A percentile compares a stretch with the other conserved stretches of the same genome.
Conservation (phyloP, 257 asterid species). For the Scutellaria barbata region DNA sequence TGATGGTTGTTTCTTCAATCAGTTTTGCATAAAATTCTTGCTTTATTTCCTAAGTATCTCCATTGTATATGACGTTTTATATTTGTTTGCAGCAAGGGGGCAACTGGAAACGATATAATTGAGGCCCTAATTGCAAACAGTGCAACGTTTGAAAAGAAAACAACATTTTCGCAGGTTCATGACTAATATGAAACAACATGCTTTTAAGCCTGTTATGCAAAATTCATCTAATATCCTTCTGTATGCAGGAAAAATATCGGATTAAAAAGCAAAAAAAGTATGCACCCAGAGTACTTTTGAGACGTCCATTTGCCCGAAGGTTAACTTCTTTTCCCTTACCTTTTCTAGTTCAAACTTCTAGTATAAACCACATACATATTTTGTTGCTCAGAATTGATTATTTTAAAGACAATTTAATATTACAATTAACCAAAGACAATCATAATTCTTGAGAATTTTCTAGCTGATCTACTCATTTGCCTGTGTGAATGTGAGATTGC, state of each 20-base stretch:
- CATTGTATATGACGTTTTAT: conserved; percentile 24
- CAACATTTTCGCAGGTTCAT: conserved; percentile 88
- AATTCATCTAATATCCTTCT: conserved; percentile 32
- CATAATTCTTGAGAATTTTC: not conserved
- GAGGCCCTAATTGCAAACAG: conserved; percentile 92
- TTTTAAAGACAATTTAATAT: not conserved
- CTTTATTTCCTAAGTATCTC: not conserved
- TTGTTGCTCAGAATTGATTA: not conserved
- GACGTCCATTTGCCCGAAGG: conserved; percentile 96
- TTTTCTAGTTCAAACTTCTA: conserved; percentile 17
- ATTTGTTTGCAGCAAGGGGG: conserved; percentile 69
- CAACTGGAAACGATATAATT: conserved; percentile 77
- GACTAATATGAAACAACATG: not conserved
- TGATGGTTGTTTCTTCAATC: conserved; percentile 21
- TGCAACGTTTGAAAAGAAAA: conserved; percentile 91
- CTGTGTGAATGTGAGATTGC: not conserved
- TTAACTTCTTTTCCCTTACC: conserved; percentile 33
- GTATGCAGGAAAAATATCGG: conserved; percentile 83
- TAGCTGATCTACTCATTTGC: not conserved
- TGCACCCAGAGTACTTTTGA: conserved; percentile 85
- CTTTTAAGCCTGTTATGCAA: conserved; percentile 14
- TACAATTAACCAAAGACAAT: not conserved
- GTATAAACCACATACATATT: conserved; percentile 8
- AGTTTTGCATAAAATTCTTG: not conserved
- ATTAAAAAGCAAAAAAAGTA: conserved; percentile 97